Evolutionary conservation across 495 filamentous ascomycete species (phyloP).

Genomic region (Staphylotrichum longicolle): DNA sequence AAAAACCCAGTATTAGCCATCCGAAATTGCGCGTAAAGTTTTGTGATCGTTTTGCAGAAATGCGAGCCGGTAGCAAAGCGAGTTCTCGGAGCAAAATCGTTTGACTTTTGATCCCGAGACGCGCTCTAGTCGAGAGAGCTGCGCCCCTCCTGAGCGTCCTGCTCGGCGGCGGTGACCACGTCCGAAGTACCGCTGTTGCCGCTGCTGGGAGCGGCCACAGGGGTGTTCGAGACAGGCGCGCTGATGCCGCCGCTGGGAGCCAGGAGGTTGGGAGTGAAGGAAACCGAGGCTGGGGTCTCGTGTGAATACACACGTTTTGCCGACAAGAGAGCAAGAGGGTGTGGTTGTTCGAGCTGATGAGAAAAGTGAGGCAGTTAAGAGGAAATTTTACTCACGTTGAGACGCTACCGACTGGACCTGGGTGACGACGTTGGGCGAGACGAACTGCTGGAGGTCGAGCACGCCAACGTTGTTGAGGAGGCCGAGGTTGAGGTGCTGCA

Average conservation of each 20-base stretch:
- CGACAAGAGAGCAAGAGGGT: constrained; percentile 5
- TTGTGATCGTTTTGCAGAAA: neutral
- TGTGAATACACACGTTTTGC: constrained; percentile 24
- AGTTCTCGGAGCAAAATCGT: neutral
- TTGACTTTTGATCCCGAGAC: neutral
- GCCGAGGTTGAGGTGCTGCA: constrained; percentile 42
- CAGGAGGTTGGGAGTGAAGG: constrained; percentile 14
- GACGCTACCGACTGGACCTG: constrained; percentile 41
- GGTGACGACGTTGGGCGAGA: constrained; percentile 35
- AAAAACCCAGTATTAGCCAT: constrained; percentile 26
- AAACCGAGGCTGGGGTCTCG: constrained; percentile 21
- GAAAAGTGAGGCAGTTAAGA: neutral
- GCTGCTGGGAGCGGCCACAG: constrained; percentile 6
- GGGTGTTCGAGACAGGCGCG: constrained; percentile 2
- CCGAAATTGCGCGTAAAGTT: constrained; percentile 2
- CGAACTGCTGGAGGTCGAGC: constrained; percentile 41
- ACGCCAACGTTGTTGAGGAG: constrained; percentile 39
- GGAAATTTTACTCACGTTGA: constrained; percentile 28
- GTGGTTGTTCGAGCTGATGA: neutral
- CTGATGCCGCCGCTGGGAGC: constrained; percentile 1
- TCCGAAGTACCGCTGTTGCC: constrained; percentile 6
- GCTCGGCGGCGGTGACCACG: constrained; percentile 32
- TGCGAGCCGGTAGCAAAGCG: neutral
- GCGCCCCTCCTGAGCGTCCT: constrained; percentile 33
- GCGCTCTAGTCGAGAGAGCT: constrained; percentile 23